phyloP scores from a whole-genome alignment of 805 yeast genomes.

The Yarrowia deformans region DNA sequence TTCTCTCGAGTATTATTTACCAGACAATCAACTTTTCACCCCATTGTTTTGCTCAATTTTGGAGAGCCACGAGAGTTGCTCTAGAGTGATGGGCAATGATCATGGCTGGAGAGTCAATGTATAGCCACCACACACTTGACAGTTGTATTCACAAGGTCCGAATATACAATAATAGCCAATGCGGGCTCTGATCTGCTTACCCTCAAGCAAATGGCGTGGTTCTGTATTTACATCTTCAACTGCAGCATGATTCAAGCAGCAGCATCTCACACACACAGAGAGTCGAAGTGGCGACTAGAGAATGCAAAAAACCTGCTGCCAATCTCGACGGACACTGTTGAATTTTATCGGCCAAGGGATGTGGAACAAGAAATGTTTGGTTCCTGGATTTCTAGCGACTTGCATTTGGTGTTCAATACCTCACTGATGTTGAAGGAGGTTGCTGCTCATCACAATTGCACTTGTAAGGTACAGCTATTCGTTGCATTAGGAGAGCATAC shows the following conservation, averaged over 20 bases:
- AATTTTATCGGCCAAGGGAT: background rate
- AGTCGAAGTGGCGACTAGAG: background rate
- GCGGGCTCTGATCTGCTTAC: background rate
- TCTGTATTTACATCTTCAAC: constrained; percentile 1
- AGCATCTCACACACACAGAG: constrained; percentile 1
- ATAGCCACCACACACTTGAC: background rate
- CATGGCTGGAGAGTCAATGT: background rate
- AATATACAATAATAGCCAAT: background rate
- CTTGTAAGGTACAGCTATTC: background rate
- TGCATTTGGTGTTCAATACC: constrained; percentile 4
- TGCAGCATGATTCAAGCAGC: constrained; percentile 8
- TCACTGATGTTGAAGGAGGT: background rate
- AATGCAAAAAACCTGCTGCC: constrained; percentile 9
- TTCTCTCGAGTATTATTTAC: background rate
- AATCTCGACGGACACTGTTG: background rate
- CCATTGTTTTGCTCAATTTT: background rate
- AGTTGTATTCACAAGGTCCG: background rate
- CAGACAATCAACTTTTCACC: background rate
- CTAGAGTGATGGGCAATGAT: too few relatives aligned
- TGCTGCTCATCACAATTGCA: constrained; percentile 1
- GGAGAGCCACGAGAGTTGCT: background rate
- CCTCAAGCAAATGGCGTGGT: constrained; percentile 15
- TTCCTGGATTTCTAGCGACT: background rate
- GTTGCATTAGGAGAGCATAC: background rate
- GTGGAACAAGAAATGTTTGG: constrained; percentile 3